phyloP scores from a whole-genome alignment of 1,284 basidiomycete species.

The Heterobasidion irregulare region DNA sequence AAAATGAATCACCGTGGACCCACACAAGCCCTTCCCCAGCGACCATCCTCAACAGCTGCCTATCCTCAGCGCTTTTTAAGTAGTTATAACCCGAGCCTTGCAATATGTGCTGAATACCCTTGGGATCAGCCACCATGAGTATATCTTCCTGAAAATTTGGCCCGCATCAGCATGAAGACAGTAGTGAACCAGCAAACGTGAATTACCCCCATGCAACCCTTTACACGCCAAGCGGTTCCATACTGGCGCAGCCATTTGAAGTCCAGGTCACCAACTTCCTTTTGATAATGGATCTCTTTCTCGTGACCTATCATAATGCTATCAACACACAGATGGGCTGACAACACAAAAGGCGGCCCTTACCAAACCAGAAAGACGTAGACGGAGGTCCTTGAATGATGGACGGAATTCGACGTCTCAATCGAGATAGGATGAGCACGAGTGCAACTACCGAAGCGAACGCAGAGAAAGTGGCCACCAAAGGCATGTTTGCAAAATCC shows the following conservation, averaged over 20 bases:
- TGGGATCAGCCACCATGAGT: constrained; percentile 14
- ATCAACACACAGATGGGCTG: neutral
- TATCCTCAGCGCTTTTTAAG: constrained; percentile 12
- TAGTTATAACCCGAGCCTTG: constrained; percentile 18
- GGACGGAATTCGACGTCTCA: neutral
- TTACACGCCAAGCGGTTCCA: constrained; percentile 13
- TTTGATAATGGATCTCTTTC: constrained; percentile 11
- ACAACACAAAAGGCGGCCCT: neutral
- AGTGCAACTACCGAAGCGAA: neutral
- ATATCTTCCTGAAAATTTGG: constrained; percentile 6
- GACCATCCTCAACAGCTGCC: constrained; percentile 8
- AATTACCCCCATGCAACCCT: constrained; percentile 13
- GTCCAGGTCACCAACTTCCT: constrained; percentile 13
- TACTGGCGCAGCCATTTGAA: constrained; percentile 12
- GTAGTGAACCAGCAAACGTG: neutral
- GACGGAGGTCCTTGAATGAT: neutral
- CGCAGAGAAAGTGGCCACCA: neutral
- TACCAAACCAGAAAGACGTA: constrained; percentile 1
- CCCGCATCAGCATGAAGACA: neutral
- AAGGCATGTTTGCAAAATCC: no score
- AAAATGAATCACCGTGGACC: constrained; percentile 8
- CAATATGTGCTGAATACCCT: constrained; percentile 19
- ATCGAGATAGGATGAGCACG: neutral
- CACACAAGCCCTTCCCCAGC: constrained; percentile 13
- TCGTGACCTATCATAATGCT: constrained; percentile 9